Percentiles rank a stretch among this genome's conserved stretches.
phyloP scores from a whole-genome alignment of 2,329 filamentous ascomycete genomes.

The Sclerotinia subarctica region DNA sequence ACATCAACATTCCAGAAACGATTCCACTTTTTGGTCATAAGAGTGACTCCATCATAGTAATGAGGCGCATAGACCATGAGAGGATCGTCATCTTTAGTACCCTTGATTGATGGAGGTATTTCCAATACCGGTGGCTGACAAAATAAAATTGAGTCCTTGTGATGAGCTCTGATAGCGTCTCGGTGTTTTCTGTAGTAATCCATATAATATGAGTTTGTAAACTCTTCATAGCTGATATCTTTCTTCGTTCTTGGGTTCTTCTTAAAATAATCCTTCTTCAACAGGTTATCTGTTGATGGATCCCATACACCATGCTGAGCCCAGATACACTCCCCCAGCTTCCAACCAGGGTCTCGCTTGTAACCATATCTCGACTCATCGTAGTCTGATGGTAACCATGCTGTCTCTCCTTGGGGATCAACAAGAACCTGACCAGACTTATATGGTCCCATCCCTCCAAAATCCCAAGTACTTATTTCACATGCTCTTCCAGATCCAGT shows the following conservation, averaged over 20 bases:
- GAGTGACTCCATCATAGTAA: conserved; percentile 93
- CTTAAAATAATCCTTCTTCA: conserved; percentile 85
- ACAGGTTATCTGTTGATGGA: conserved; percentile 67
- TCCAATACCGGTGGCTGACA: conserved; percentile 91
- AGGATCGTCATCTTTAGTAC: conserved; percentile 81
- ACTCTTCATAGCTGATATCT: conserved; percentile 74
- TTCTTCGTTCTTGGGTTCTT: conserved; percentile 73
- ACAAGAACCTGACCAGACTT: conserved; percentile 80
- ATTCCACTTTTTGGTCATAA: conserved; percentile 99
- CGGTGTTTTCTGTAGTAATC: conserved; percentile 75
- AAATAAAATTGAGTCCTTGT: conserved; percentile 80
- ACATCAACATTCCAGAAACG: conserved; percentile 96
- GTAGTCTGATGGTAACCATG: conserved; percentile 80
- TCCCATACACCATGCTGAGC: conserved; percentile 98
- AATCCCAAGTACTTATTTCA: conserved; percentile 89
- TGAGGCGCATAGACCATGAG: conserved; percentile 92
- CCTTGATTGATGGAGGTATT: conserved; percentile 83
- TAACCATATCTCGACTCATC: conserved; percentile 88
- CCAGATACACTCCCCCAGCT: conserved; percentile 92
- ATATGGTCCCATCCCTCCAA: conserved; percentile 88
- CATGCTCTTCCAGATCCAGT: conserved; percentile 88
- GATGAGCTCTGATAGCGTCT: conserved; percentile 69
- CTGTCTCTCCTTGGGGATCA: conserved; percentile 80
- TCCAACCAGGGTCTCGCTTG: conserved; percentile 85
- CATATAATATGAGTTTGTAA: conserved; percentile 91